A percentile compares a stretch with the other conserved stretches of the same genome.
Conservation (phyloP, 208 protist species). For the Blechomonas ayalai region DNA sequence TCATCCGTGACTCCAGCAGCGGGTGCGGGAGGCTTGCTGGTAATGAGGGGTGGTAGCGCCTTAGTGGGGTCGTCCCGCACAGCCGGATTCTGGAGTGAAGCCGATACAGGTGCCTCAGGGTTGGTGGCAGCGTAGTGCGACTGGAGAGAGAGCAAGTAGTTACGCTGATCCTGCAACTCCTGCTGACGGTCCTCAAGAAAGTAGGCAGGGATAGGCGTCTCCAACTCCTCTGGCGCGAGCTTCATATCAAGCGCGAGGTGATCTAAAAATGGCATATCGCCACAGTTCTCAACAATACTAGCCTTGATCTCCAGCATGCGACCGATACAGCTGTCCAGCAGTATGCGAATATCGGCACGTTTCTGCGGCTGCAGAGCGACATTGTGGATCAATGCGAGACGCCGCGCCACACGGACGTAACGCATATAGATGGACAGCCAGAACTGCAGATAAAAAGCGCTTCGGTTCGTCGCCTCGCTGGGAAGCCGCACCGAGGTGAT, state of each 20-base stretch:
- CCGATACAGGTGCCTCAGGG: constrained; percentile 54
- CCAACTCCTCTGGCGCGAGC: constrained; percentile 74
- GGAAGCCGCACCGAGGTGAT: constrained; percentile 29
- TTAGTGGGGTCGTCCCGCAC: constrained; percentile 27
- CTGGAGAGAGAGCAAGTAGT: constrained; percentile 72
- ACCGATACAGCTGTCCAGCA: constrained; percentile 89
- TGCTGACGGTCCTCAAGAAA: constrained; percentile 80
- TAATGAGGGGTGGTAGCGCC: constrained; percentile 10
- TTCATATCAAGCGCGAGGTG: constrained; percentile 91
- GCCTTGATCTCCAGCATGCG: constrained; percentile 92
- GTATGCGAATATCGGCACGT: constrained; percentile 76
- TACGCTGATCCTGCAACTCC: constrained; percentile 55
- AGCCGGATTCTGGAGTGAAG: constrained; percentile 12
- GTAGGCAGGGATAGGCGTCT: constrained; percentile 86
- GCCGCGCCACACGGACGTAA: constrained; percentile 81
- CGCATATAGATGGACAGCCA: constrained; percentile 87
- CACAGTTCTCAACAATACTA: constrained; percentile 62
- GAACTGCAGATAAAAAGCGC: constrained; percentile 60
- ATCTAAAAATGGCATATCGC: constrained; percentile 83
- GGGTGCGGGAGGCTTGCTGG: constrained; percentile 8
- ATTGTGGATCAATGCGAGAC: constrained; percentile 84
- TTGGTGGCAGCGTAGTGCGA: constrained; percentile 64
- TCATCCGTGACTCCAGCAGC: not conserved
- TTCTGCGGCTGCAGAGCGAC: constrained; percentile 93
- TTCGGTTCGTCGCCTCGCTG: constrained; percentile 30